Conservation (phyloP, 805 yeast species). For the Metschnikowia dekortorum region DNA sequence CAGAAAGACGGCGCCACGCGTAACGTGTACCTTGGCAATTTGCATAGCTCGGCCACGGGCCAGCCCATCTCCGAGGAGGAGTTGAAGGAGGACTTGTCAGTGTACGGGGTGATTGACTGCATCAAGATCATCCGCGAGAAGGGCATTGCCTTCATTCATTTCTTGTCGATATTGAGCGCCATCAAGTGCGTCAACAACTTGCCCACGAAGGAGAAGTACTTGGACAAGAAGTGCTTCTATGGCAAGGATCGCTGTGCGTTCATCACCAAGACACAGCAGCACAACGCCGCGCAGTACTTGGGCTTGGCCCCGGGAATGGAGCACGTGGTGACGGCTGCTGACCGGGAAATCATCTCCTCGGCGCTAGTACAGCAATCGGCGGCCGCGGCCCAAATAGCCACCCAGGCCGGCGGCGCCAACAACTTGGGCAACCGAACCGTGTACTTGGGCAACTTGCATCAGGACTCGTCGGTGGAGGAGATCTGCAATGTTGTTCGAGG, state of each 20-base stretch:
- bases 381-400: slow-evolving; percentile 96
- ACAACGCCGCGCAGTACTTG: slow-evolving; percentile 91
- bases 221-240: slow-evolving; percentile 74
- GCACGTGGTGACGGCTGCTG: slow-evolving; percentile 68
- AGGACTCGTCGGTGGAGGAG: slow-evolving; percentile 84
- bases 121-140: slow-evolving; percentile 75
- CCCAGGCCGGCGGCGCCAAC: slow-evolving; percentile 88
- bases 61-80: slow-evolving; percentile 56
- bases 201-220: slow-evolving; percentile 63
- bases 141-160: slow-evolving; percentile 88
- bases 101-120: slow-evolving; percentile 81
- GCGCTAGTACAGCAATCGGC: slow-evolving; percentile 90
- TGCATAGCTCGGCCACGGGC: slow-evolving; percentile 54
- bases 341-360: slow-evolving; percentile 58
- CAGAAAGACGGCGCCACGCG: slow-evolving; percentile 87
- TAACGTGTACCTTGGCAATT: slow-evolving; percentile 83
- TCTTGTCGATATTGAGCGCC: slow-evolving; percentile 81
- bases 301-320: slow-evolving; percentile 90
- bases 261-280: slow-evolving; percentile 92
- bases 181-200: slow-evolving; percentile 76
- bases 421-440: slow-evolving; percentile 93
- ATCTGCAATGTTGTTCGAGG: slow-evolving; percentile 96
- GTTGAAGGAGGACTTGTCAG: slow-evolving; percentile 58
- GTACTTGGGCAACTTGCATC: slow-evolving; percentile 85
- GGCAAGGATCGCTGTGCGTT: slow-evolving; percentile 96